These are phyloP conservation scores for Colletotrichum liriopes DNA, from an alignment of 2,329 filamentous ascomycete genomes.

Conservation along the genomic window DNA sequence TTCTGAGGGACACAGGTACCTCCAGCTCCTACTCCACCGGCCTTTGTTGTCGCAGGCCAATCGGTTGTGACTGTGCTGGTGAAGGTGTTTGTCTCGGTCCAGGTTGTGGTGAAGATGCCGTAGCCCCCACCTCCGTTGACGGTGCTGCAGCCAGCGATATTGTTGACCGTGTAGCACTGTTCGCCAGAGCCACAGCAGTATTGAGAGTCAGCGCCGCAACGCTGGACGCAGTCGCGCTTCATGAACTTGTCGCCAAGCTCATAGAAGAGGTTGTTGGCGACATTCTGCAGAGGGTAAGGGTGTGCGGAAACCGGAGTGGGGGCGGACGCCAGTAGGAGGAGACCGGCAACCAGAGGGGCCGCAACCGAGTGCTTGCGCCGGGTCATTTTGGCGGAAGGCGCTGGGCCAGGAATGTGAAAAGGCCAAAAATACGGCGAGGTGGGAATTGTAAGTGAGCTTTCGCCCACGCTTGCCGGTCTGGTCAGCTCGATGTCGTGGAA, in stretches of 20 bases:
- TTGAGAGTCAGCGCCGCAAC: conserved; percentile 70
- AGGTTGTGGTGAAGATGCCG: conserved; percentile 68
- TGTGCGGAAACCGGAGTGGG: conserved; percentile 56
- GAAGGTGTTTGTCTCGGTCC: conserved; percentile 73
- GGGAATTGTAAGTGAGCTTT: conserved; percentile 10
- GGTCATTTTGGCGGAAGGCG: conserved; percentile 41
- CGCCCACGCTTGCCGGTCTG: conserved; percentile 13
- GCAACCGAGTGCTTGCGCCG: conserved; percentile 27
- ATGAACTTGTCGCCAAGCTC: conserved; percentile 67
- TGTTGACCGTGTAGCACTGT: conserved; percentile 66
- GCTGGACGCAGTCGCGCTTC: conserved; percentile 63
- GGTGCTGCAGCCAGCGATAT: conserved; percentile 66
- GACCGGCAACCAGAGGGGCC: conserved; percentile 43
- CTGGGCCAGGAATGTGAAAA: conserved; percentile 51
- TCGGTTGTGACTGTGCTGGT: conserved; percentile 71
- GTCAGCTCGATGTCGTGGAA: conserved; percentile 9
- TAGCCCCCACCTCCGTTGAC: conserved; percentile 52
- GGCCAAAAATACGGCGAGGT: conserved; percentile 22
- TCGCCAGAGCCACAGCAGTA: conserved; percentile 68
- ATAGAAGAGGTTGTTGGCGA: conserved; percentile 61
- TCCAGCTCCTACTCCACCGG: conserved; percentile 46
- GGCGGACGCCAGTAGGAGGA: conserved; percentile 58
- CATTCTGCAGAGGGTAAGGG: conserved; percentile 60
- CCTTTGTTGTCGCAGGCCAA: conserved; percentile 61
- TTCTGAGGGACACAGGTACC: conserved; percentile 66